Conservation (phyloP, 306 rosid species). For the Cicer chorassanicum region DNA sequence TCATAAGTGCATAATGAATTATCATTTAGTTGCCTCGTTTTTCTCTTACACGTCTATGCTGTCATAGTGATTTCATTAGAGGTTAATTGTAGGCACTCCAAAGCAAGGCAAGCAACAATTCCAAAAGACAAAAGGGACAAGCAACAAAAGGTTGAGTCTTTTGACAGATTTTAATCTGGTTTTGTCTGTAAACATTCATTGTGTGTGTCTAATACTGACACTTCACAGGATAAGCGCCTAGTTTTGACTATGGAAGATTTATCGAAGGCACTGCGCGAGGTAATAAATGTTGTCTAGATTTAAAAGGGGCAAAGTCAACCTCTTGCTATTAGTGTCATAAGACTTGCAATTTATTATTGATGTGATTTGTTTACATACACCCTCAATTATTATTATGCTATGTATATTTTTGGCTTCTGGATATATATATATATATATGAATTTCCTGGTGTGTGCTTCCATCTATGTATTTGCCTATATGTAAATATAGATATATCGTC, state of each 20-base stretch:
- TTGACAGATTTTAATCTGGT: constrained; percentile 5
- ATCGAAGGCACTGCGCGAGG: constrained; percentile 78
- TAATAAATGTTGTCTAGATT: constrained; percentile 47
- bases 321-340: background rate
- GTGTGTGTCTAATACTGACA: constrained; percentile 33
- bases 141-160: constrained; percentile 77
- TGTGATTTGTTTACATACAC: constrained; percentile 9
- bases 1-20: constrained; percentile 10
- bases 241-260: constrained; percentile 84
- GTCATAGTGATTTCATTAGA: constrained; percentile 36
- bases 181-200: constrained; percentile 13
- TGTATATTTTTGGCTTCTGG: background rate
- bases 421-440: too few species aligned
- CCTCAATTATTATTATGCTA: constrained; percentile 15
- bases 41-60: constrained; percentile 14
- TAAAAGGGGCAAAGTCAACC: constrained; percentile 22
- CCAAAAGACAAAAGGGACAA: constrained; percentile 94
- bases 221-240: constrained; percentile 82
- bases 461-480: too few species aligned
- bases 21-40: constrained; percentile 16
- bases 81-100: constrained; percentile 78
- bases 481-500: too few species aligned
- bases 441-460: too few species aligned
- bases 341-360: constrained; percentile 13
- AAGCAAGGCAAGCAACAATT: constrained; percentile 82